Base-by-base conservation (phyloP, 1,284 basidiomycete genomes). In the Hemileia vastatrix region DNA sequence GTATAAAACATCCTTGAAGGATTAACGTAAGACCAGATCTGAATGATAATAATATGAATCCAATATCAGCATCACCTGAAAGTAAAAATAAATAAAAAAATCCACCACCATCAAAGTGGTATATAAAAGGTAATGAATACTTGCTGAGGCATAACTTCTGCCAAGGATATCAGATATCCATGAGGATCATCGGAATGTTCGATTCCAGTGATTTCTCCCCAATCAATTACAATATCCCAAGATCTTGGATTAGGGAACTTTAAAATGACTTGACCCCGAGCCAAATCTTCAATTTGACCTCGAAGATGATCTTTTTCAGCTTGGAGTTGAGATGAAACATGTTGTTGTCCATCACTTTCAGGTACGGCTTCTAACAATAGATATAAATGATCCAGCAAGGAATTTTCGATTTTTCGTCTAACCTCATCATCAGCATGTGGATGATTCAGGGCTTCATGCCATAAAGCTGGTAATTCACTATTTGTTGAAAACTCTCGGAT, bases 201-300 rank as follows among this genome's bases (percentile, higher is more conserved):
- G 31, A 32, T 36, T 43, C 51, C 43, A 18, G 47, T 31, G 11
- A 80, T 80, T 71, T 97, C 86, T 53, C 80, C 83, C 68, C 85
- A 83, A 70, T 97, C 90, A 45, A 97, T 79, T 66, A 81, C 84
- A 18, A 89, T 76, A 33, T 77, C 80, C 91, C 91, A 95, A 0
- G 88, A 88, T 13, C 86, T 69, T 67, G 86, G 84, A 69, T 93
- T 84, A 0, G 83, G 81, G n/a, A 90, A 80, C 31, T 80, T 79
- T 31, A 95, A 78, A 4, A 90, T 77, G 8, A 93, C 82, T 52
- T 84, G 82, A 2, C 88, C 90, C 15, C 81, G 77, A 1, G 87
- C 81, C 52, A 93, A 77, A 4, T 83, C 81, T 54, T 87, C 81
- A 3, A 93, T 78, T 67, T 88, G 84, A n/a, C 77, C 73, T 2